phyloP scores from a whole-genome alignment of 352 stramenopile genomes.

The Phytophthora parvispora region DNA sequence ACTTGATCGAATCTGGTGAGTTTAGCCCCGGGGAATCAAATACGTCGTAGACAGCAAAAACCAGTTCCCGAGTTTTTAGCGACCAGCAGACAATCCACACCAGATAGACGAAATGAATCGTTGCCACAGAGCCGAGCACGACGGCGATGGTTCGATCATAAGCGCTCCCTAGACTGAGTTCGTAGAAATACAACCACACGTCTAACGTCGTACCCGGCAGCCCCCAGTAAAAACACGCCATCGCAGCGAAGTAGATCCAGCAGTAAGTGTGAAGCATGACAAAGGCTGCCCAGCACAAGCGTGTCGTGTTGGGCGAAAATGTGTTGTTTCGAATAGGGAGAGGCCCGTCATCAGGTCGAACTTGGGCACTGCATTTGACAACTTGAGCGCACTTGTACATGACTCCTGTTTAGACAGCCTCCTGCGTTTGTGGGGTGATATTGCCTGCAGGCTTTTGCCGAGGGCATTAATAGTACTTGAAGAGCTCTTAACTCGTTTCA shows the following conservation, averaged over 20 bases:
- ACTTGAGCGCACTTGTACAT: neutral
- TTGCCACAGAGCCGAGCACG: constrained; percentile 5
- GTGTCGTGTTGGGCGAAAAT: neutral
- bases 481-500: too few species aligned
- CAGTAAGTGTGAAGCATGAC: constrained; percentile 14
- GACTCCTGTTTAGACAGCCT: too few species aligned
- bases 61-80: neutral
- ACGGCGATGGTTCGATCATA: constrained; percentile 17
- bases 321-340: neutral
- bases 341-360: neutral
- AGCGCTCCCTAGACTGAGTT: constrained; percentile 7
- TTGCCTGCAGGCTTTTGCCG: too few species aligned
- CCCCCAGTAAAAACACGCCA: constrained; percentile 10
- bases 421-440: neutral
- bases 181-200: constrained; percentile 20
- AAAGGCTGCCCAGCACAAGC: constrained; percentile 6
- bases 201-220: constrained; percentile 23
- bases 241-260: constrained; percentile 7
- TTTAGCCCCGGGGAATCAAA: neutral
- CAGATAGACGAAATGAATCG: constrained; percentile 4
- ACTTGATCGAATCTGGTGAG: neutral
- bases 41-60: constrained; percentile 30
- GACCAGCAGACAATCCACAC: constrained; percentile 24
- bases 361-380: neutral
- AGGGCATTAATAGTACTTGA: neutral